Conservation (phyloP, 257 asterid species). For the Euphrasia confusa region DNA sequence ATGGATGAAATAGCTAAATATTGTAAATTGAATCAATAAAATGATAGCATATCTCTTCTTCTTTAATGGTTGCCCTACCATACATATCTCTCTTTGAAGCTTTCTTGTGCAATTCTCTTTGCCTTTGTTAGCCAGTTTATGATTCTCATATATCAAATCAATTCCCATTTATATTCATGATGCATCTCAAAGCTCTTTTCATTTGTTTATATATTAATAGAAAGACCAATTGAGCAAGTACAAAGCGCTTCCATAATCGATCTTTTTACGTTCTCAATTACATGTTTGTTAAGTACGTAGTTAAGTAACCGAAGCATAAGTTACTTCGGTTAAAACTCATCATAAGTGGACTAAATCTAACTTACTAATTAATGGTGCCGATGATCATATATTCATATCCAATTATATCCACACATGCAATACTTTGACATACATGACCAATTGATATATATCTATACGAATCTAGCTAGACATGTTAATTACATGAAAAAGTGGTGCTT, state of each 20-base stretch:
- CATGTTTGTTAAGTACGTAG: not conserved
- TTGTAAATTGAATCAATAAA: slow-evolving; percentile 29
- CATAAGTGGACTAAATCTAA: slow-evolving; percentile 14
- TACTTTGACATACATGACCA: slow-evolving; percentile 19
- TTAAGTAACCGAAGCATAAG: not conserved
- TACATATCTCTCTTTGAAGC: slow-evolving; percentile 23
- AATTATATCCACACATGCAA: not conserved
- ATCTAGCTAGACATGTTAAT: not conserved
- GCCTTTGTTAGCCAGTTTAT: slow-evolving; percentile 34
- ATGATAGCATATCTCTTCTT: slow-evolving; percentile 39
- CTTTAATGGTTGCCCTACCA: slow-evolving; percentile 51
- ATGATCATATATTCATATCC: not conserved
- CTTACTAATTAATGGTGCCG: no score
- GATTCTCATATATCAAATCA: slow-evolving; percentile 46
- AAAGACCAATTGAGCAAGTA: slow-evolving; percentile 18
- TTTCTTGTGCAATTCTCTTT: slow-evolving; percentile 27
- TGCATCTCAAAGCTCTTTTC: slow-evolving; percentile 21
- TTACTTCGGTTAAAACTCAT: slow-evolving; percentile 40
- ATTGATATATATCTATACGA: not conserved
- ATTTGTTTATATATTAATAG: slow-evolving; percentile 7
- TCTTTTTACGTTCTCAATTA: slow-evolving; percentile 8
- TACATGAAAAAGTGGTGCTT: not conserved
- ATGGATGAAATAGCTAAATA: slow-evolving; percentile 21
- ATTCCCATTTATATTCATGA: slow-evolving; percentile 34
- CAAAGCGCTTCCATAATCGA: slow-evolving; percentile 13